Conservation (phyloP, 495 filamentous ascomycete species). For the Penicillium silybi region DNA sequence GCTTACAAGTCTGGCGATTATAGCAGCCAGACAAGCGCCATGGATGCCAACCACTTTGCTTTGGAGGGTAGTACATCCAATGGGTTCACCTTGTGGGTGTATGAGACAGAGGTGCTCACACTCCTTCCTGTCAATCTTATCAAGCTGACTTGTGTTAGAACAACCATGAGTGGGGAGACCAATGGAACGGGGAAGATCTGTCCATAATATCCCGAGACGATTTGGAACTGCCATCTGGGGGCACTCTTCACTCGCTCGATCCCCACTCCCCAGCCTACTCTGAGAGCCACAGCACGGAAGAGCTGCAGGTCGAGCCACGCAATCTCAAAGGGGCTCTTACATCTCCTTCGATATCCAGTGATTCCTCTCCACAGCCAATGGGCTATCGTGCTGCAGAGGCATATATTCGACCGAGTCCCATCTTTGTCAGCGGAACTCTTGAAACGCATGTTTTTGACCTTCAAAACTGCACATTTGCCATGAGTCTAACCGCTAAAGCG, state of each 20-base stretch:
- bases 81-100: constrained; percentile 88
- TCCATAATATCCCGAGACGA: constrained; percentile 87
- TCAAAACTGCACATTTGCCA: constrained; percentile 64
- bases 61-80: constrained; percentile 76
- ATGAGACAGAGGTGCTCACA: constrained; percentile 61
- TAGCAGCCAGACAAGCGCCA: constrained; percentile 83
- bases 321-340: constrained; percentile 72
- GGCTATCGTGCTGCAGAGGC: constrained; percentile 90
- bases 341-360: constrained; percentile 65
- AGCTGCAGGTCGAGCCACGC: constrained; percentile 55
- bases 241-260: constrained; percentile 26
- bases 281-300: constrained; percentile 51
- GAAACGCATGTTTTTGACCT: constrained; percentile 73
- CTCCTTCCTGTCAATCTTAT: not conserved
- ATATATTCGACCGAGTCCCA: constrained; percentile 80
- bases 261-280: constrained; percentile 56
- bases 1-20: constrained; percentile 98
- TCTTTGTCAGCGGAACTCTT: constrained; percentile 66
- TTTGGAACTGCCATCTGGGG: constrained; percentile 52
- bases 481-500: constrained; percentile 55
- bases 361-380: constrained; percentile 47
- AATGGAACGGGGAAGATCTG: constrained; percentile 97
- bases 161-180: constrained; percentile 84
- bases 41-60: constrained; percentile 96
- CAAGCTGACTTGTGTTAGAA: constrained; percentile 49